phyloP scores from a whole-genome alignment of 352 stramenopile species.

The Elongisporangium anandrum region DNA sequence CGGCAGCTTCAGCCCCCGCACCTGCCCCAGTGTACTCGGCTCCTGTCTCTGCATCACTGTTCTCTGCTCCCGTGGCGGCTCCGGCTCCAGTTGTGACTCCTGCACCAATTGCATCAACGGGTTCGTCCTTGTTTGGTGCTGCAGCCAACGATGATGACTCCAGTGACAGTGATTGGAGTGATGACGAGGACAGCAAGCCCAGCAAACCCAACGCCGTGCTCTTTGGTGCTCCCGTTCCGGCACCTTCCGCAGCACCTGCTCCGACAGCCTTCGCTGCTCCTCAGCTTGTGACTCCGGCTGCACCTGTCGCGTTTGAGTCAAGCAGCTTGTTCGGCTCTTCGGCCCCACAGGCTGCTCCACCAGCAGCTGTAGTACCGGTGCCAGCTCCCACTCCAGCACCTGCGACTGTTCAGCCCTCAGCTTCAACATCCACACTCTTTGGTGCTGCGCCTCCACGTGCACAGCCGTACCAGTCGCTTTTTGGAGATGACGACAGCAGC shows the following conservation, averaged over 20 bases:
- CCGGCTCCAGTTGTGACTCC: slow-evolving; percentile 1
- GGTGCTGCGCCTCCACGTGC: slow-evolving; percentile 7
- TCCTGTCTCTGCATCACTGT: slow-evolving; percentile 2
- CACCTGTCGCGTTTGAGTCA: slow-evolving; percentile 8
- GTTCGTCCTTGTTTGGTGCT: slow-evolving; percentile 33
- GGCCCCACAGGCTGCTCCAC: slow-evolving; percentile 12
- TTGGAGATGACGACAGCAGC: slow-evolving; percentile 50
- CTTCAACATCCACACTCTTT: slow-evolving; percentile 14
- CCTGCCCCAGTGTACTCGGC: not conserved
- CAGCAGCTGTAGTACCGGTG: slow-evolving; percentile 4
- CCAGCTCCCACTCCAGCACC: slow-evolving; percentile 11
- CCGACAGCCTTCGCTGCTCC: slow-evolving; percentile 5
- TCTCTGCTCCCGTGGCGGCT: slow-evolving; percentile 1
- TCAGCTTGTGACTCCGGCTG: slow-evolving; percentile 15
- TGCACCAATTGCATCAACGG: slow-evolving; percentile 6
- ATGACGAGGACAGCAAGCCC: slow-evolving; percentile 35
- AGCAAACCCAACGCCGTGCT: slow-evolving; percentile 18
- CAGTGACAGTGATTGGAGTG: slow-evolving; percentile 69
- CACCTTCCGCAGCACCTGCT: slow-evolving; percentile 4
- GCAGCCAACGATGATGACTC: slow-evolving; percentile 36
- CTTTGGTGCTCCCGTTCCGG: slow-evolving; percentile 26
- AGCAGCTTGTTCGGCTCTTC: not conserved
- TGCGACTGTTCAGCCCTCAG: slow-evolving; percentile 18
- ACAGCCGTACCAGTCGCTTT: slow-evolving; percentile 56
- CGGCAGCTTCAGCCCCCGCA: slow-evolving; percentile 3